Percentiles rank a stretch among this genome's conserved stretches.
These are phyloP conservation scores for Nitzschia sp. DNA, from an alignment of 108 stramenopile species.

Conservation along the genomic window DNA sequence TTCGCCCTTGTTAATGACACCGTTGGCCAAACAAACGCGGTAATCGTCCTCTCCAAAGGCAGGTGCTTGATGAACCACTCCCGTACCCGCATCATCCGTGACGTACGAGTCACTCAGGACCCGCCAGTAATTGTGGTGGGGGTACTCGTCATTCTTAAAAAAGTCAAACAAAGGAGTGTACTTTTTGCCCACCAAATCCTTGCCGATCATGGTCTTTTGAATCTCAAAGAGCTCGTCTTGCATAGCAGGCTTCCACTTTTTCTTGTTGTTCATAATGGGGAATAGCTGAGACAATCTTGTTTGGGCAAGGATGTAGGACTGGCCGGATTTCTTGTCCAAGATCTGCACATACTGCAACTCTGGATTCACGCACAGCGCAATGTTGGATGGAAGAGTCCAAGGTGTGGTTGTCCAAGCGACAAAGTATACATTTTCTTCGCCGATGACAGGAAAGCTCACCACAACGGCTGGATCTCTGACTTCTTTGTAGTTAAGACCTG, in stretches of 20 bases:
- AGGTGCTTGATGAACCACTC: constrained; percentile 99
- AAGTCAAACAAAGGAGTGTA: constrained; percentile 95
- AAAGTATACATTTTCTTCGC: constrained; percentile 76
- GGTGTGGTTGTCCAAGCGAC: constrained; percentile 99
- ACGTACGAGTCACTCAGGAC: constrained; percentile 95
- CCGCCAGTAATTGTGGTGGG: constrained; percentile 65
- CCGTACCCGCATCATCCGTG: constrained; percentile 98
- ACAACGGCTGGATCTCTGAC: constrained; percentile 98
- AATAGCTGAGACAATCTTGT: constrained; percentile 89
- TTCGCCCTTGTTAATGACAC: constrained; percentile 88
- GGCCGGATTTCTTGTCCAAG: constrained; percentile 81
- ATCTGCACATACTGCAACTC: constrained; percentile 92
- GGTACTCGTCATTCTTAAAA: constrained; percentile 63
- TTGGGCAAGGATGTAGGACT: constrained; percentile 87
- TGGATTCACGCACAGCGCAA: constrained; percentile 95
- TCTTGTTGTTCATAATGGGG: constrained; percentile 92
- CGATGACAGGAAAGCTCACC: constrained; percentile 90
- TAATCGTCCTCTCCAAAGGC: constrained; percentile 99
- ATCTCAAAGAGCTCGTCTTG: constrained; percentile 83
- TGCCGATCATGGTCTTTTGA: constrained; percentile 71
- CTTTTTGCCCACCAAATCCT: constrained; percentile 88
- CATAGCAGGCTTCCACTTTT: constrained; percentile 94
- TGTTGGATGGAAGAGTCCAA: constrained; percentile 97
- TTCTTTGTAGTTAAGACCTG: constrained; percentile 98
- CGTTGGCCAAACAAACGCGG: constrained; percentile 96